Percentiles rank a stretch among this genome's conserved stretches.
phyloP scores from a whole-genome alignment of 257 asterid genomes.

The Solanum piurae region DNA sequence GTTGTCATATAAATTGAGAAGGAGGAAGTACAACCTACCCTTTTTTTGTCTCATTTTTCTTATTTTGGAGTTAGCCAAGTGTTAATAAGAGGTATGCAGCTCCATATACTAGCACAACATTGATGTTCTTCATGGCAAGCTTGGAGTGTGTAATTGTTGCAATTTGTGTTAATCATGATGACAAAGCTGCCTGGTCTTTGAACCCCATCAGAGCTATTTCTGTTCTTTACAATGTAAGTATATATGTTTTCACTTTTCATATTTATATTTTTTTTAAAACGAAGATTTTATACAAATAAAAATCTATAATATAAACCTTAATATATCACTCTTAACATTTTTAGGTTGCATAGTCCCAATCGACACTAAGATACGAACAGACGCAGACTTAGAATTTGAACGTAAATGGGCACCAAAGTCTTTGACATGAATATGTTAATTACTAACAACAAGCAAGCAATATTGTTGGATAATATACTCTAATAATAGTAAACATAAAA shows the following conservation, averaged over 20 bases:
- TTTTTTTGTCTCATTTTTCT: not conserved
- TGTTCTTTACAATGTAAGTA: constrained; percentile 43
- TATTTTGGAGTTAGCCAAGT: constrained; percentile 26
- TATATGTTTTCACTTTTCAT: not conserved
- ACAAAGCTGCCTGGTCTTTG: constrained; percentile 55
- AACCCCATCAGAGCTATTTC: constrained; percentile 52
- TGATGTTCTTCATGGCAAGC: constrained; percentile 65
- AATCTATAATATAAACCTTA: not conserved
- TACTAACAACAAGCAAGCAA: not conserved
- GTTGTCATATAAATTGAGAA: not conserved
- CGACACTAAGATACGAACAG: accelerated
- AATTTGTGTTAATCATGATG: constrained; percentile 33
- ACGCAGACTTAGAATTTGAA: too few relatives aligned
- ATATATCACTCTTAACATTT: not conserved
- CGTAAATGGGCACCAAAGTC: not conserved
- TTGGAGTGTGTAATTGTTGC: constrained; percentile 52
- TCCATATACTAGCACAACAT: constrained; percentile 68
- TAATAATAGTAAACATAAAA: not conserved
- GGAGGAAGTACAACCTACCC: not conserved
- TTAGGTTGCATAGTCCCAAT: not conserved
- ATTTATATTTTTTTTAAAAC: too few relatives aligned
- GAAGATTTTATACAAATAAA: not conserved
- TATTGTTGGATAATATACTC: not conserved
- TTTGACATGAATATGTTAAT: not conserved
- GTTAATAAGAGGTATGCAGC: constrained; percentile 47